Percentiles rank a stretch among this genome's conserved stretches.
phyloP scores from a whole-genome alignment of 2,329 filamentous ascomycete genomes.

The Penicillium vulpinum region DNA sequence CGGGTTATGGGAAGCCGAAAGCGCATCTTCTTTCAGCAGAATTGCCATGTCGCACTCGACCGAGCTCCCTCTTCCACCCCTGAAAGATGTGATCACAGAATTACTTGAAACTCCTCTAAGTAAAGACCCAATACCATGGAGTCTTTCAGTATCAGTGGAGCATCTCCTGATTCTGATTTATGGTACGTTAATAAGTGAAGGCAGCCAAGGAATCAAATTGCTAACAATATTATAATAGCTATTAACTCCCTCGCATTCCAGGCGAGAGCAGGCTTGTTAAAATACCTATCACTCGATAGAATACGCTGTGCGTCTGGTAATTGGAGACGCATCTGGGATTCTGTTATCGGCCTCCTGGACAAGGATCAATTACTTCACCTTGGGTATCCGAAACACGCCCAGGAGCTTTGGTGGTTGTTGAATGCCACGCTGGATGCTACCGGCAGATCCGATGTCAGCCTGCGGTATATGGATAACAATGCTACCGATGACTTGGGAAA shows the following conservation, averaged over 20 bases:
- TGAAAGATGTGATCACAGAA: constrained; percentile 25
- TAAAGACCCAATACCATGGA: constrained; percentile 20
- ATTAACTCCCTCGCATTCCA: constrained; percentile 35
- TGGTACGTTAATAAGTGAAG: constrained; percentile 15
- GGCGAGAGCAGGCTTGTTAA: constrained; percentile 27
- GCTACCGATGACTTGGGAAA: constrained; percentile 34
- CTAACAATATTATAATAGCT: constrained; percentile 15
- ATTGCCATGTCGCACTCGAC: constrained; percentile 14
- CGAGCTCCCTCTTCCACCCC: constrained; percentile 21
- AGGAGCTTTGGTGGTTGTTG: constrained; percentile 34
- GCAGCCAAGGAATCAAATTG: not conserved
- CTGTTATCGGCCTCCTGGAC: constrained; percentile 12
- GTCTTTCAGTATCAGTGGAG: constrained; percentile 29
- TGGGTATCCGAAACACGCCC: constrained; percentile 35
- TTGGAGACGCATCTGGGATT: constrained; percentile 33
- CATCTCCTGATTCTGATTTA: constrained; percentile 35
- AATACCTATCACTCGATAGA: constrained; percentile 25
- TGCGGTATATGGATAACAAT: constrained; percentile 28
- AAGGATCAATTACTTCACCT: constrained; percentile 27
- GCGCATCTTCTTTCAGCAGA: constrained; percentile 24
- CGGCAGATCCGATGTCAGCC: constrained; percentile 11
- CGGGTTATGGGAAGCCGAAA: constrained; percentile 33
- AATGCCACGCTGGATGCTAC: constrained; percentile 28
- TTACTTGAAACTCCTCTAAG: constrained; percentile 24
- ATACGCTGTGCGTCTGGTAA: constrained; percentile 30